These are phyloP conservation scores for Termitomyces sp. DNA, from an alignment of 768 basidiomycete species.

Conservation along the genomic window DNA sequence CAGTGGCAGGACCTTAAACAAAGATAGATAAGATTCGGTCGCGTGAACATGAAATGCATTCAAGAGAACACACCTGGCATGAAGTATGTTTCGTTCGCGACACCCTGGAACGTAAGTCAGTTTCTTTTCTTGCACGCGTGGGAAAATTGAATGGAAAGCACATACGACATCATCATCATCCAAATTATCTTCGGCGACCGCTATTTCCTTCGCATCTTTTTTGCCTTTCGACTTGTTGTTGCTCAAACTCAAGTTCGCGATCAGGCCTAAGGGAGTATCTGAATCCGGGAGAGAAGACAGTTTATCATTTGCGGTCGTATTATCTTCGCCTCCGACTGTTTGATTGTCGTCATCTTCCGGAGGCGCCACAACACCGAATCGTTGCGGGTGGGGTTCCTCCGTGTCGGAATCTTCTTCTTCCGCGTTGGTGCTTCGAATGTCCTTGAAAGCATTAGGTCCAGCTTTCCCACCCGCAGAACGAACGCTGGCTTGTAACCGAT, in stretches of 20 bases:
- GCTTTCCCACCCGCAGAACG: conserved; percentile 39
- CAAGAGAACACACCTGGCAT: conserved; percentile 49
- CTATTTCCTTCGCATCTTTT: conserved; percentile 30
- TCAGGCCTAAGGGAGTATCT: conserved; percentile 68
- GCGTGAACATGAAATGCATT: not conserved
- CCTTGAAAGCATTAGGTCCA: conserved; percentile 40
- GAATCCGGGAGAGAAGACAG: conserved; percentile 56
- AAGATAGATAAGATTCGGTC: not conserved
- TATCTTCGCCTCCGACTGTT: conserved; percentile 23
- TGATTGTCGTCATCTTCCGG: conserved; percentile 21
- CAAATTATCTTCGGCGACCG: conserved; percentile 26
- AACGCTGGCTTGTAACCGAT: conserved; percentile 58
- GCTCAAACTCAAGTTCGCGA: conserved; percentile 66
- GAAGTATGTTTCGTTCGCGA: conserved; percentile 78
- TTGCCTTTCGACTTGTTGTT: conserved; percentile 41
- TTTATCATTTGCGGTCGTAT: conserved; percentile 38
- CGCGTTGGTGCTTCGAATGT: conserved; percentile 25
- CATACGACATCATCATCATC: conserved; percentile 64
- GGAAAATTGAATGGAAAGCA: conserved; percentile 12
- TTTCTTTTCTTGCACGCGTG: not conserved
- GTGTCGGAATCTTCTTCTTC: conserved; percentile 39
- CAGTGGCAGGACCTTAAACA: conserved; percentile 57
- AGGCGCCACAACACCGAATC: conserved; percentile 12
- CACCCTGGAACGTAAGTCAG: conserved; percentile 41
- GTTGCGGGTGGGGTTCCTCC: conserved; percentile 25